Evolutionary conservation across 164 flowering plant species (phyloP).

Genomic region (Nymphaea colorata): DNA sequence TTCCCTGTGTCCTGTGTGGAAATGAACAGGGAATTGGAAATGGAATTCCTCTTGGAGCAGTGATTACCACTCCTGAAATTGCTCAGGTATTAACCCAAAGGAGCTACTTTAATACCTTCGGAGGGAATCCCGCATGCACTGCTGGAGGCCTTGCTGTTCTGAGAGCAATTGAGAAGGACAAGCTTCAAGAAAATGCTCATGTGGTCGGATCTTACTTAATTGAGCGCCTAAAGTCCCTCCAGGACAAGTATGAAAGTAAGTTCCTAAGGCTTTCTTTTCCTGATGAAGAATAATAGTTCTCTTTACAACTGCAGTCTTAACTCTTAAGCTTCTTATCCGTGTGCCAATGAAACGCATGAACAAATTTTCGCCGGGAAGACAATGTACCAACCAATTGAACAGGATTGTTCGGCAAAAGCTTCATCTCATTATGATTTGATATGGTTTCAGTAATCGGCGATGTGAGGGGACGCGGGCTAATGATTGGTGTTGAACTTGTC

Average conservation of each 20-base stretch:
- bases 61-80: slow-evolving; percentile 91
- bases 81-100: slow-evolving; percentile 71
- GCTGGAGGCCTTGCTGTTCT: slow-evolving; percentile 90
- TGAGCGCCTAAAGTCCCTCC: slow-evolving; percentile 49
- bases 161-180: slow-evolving; percentile 72
- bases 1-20: background rate
- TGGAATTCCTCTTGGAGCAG: slow-evolving; percentile 94
- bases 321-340: too few relatives aligned
- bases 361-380: too few relatives aligned
- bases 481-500: slow-evolving; percentile 92
- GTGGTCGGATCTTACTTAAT: slow-evolving; percentile 71
- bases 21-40: slow-evolving; percentile 80
- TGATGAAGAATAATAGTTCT: too few relatives aligned
- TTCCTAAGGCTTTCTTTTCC: background rate
- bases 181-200: slow-evolving; percentile 72
- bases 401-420: background rate
- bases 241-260: slow-evolving; percentile 75
- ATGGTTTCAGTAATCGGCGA: slow-evolving; percentile 72
- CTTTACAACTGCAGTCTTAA: too few relatives aligned
- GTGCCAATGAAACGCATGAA: too few relatives aligned
- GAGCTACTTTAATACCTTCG: slow-evolving; percentile 85
- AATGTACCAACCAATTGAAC: too few relatives aligned
- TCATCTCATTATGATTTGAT: background rate
- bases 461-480: slow-evolving; percentile 85
- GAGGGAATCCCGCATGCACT: slow-evolving; percentile 92